Base-by-base conservation (phyloP, 306 rosid genomes). In the Pterocarpus macrocarpus region DNA sequence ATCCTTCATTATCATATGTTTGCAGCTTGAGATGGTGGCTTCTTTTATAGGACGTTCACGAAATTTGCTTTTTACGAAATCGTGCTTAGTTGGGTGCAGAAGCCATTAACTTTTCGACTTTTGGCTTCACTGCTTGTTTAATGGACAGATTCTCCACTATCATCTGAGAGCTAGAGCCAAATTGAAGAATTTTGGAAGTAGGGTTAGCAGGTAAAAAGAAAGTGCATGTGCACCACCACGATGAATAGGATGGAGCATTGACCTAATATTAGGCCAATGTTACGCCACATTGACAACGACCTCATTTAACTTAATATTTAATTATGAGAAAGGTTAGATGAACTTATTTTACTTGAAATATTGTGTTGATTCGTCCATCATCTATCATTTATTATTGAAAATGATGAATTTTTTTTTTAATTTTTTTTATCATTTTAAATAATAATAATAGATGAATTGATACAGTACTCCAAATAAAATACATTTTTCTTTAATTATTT, bases 101-200 rank as follows among this genome's bases (percentile, higher is more conserved):
- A 69, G 73, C 39, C 47, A n/a, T 39, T 13, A 39, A 28, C n/a
- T 55, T 16, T 15, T 16, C 4, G 34, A 71, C 17, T 55, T 68
- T 61, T 15, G 6, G 83, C 64, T 43, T 1, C 12, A n/a, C 45
- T 2, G n/a, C 71, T 17, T 17, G 33, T 16, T 69, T 3, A 2
- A 50, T 45, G 52, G 69, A 59, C 71, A 45, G 39, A 70, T 59
- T 70, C 71, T 70, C 69, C 83, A 45, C 64, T 61, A 34, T 45
- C 10, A 34, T 35, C 14, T 41, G 11, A 30, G 38, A 66, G 72
- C 15, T 41, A 66, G 53, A 75, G 71, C 57, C 58, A 41, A 28
- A 15, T 61, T 58, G 32, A 58, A 30, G 34, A 28, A 52, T 71
- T 53, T 11, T 9, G 44, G 28, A 14, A 8, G 35, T 8, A 44